Evolutionary conservation across 2,329 filamentous ascomycete genomes (phyloP).

Genomic region (Cadophora sp.): DNA sequence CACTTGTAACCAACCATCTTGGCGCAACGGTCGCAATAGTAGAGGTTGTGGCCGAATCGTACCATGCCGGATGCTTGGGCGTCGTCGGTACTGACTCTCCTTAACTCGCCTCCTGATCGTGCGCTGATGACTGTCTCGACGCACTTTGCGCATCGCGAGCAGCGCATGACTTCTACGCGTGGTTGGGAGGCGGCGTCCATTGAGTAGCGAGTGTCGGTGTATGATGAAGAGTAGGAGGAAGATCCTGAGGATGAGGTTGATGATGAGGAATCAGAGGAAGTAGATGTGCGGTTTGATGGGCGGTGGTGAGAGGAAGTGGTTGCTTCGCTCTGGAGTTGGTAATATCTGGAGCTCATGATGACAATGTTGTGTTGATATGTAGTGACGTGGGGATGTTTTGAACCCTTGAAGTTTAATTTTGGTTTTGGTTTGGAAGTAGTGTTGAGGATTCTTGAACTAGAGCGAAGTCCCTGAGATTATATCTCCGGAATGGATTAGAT

Average conservation of each 20-base stretch:
- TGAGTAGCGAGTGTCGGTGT: conserved; percentile 30
- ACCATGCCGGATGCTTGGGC: conserved; percentile 66
- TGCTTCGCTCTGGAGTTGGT: conserved; percentile 27
- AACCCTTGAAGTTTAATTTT: background rate
- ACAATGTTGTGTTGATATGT: background rate
- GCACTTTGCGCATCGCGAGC: conserved; percentile 65
- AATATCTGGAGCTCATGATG: conserved; percentile 28
- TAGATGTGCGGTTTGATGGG: conserved; percentile 29
- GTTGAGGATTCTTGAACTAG: background rate
- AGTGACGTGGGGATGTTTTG: background rate
- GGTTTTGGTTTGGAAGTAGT: conserved; percentile 2
- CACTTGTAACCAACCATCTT: conserved; percentile 69
- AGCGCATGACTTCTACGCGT: conserved; percentile 64
- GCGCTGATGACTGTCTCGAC: conserved; percentile 61
- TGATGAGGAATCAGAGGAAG: conserved; percentile 35
- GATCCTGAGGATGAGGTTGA: conserved; percentile 31
- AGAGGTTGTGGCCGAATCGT: conserved; percentile 68
- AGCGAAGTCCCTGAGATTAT: conserved; percentile 8
- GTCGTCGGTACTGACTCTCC: conserved; percentile 57
- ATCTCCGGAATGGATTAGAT: background rate
- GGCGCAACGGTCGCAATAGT: conserved; percentile 70
- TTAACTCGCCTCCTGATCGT: conserved; percentile 25
- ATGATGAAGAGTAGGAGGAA: conserved; percentile 30
- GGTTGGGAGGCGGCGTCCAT: conserved; percentile 34
- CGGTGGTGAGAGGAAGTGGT: conserved; percentile 21